A percentile compares a stretch with the other conserved stretches of the same genome.
Evolutionary conservation across 176 grass and related monocot genomes (phyloP).

Genomic region (Musa troglodytarum): DNA sequence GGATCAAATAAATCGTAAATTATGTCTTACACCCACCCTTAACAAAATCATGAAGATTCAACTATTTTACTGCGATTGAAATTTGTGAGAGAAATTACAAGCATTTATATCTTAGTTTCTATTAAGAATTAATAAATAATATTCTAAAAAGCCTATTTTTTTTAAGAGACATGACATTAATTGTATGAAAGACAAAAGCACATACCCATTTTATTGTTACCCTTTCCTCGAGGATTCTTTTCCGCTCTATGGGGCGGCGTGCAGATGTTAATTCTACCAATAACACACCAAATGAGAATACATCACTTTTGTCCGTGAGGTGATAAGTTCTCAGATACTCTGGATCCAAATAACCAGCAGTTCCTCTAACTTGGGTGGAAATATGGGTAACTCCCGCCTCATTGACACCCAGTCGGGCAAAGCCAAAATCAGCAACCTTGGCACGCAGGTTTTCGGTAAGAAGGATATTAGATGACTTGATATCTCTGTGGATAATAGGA

Average conservation of each 20-base stretch:
- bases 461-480: conserved; percentile 57
- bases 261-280: conserved; percentile 63
- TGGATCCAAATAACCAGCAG: conserved; percentile 90
- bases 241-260: conserved; percentile 61
- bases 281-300: conserved; percentile 87
- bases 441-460: conserved; percentile 71
- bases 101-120: no score
- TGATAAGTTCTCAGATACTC: conserved; percentile 94
- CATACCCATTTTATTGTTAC: conserved; percentile 66
- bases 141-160: not conserved
- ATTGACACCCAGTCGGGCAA: conserved; percentile 53
- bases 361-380: conserved; percentile 81
- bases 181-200: not conserved
- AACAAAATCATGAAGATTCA: not conserved
- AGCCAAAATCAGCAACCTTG: conserved; percentile 94
- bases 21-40: not conserved
- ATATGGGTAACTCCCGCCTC: conserved; percentile 36
- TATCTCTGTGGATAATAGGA: conserved; percentile 55
- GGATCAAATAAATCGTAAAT: not conserved
- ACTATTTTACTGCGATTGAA: no score
- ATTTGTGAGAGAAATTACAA: no score
- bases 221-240: conserved; percentile 47
- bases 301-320: conserved; percentile 89
- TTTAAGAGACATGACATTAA: not conserved
- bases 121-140: no score